phyloP scores from a whole-genome alignment of 2,329 filamentous ascomycete species.

The Tricladium varicosporioides region DNA sequence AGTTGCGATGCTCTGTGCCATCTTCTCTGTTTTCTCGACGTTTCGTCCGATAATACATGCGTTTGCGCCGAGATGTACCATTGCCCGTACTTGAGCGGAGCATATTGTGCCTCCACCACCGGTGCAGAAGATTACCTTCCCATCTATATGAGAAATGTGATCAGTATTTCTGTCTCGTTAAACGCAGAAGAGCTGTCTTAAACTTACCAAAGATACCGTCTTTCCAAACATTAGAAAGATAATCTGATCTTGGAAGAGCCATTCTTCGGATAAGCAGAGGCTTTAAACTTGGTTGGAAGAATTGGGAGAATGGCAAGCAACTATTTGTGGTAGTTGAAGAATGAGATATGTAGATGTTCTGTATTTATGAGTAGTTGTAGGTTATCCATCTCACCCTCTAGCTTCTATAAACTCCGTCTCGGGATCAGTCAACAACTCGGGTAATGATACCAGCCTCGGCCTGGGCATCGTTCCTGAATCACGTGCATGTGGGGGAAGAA shows the following conservation, averaged over 20 bases:
- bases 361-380: too few species aligned
- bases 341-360: too few species aligned
- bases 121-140: constrained; percentile 91
- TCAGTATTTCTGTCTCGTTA: not conserved
- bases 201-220: constrained; percentile 79
- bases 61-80: constrained; percentile 88
- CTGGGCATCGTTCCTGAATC: not conserved
- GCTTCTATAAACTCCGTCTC: too few species aligned
- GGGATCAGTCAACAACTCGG: too few species aligned
- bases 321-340: too few species aligned
- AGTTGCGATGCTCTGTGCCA: constrained; percentile 78
- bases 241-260: constrained; percentile 64
- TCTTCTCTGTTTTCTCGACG: constrained; percentile 78
- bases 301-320: not conserved
- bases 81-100: constrained; percentile 85
- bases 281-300: too few species aligned
- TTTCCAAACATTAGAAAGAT: constrained; percentile 80
- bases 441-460: not conserved
- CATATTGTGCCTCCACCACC: constrained; percentile 93
- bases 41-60: constrained; percentile 93
- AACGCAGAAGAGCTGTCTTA: too few species aligned
- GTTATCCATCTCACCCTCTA: not conserved
- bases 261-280: constrained; percentile 5
- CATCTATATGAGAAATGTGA: constrained; percentile 49
- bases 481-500: not conserved